These are phyloP conservation scores for Pythium scleroteichum DNA, from an alignment of 352 stramenopile genomes.

Conservation along the genomic window DNA sequence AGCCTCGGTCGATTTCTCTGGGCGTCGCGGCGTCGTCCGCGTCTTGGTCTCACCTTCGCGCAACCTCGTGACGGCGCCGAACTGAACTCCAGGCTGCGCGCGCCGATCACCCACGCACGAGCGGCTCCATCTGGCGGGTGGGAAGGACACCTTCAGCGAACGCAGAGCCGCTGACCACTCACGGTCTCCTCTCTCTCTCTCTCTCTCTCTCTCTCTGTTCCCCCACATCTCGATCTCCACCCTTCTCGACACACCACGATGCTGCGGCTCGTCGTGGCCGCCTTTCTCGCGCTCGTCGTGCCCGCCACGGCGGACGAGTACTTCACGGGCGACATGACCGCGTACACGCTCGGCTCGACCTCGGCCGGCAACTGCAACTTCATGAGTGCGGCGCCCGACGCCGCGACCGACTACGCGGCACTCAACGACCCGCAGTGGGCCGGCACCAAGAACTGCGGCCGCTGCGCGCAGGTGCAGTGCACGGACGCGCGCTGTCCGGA, in stretches of 20 bases:
- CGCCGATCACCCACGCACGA: background rate
- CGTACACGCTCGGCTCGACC: slow-evolving; percentile 19
- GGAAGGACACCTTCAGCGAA: slow-evolving; percentile 18
- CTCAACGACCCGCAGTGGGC: slow-evolving; percentile 59
- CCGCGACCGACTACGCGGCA: slow-evolving; percentile 50
- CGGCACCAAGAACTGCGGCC: slow-evolving; percentile 41
- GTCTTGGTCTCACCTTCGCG: slow-evolving; percentile 8
- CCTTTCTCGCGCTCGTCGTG: background rate
- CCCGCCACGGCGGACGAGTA: slow-evolving; percentile 5
- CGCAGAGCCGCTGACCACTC: background rate
- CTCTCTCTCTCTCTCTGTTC: background rate
- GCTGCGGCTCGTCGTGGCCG: background rate
- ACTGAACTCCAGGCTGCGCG: slow-evolving; percentile 17
- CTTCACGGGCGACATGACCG: slow-evolving; percentile 11
- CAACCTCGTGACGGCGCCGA: slow-evolving; percentile 6
- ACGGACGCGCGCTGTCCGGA: slow-evolving; percentile 42
- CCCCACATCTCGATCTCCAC: background rate
- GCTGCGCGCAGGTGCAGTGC: slow-evolving; percentile 29
- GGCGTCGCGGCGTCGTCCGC: background rate
- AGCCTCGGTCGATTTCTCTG: background rate
- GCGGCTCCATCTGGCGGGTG: slow-evolving; percentile 9
- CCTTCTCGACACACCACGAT: background rate
- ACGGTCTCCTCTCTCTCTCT: background rate
- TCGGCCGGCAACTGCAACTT: slow-evolving; percentile 47
- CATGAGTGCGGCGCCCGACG: slow-evolving; percentile 41